These are phyloP conservation scores for Capronia americana DNA, from an alignment of 2,329 filamentous ascomycete species.

Conservation along the genomic window DNA sequence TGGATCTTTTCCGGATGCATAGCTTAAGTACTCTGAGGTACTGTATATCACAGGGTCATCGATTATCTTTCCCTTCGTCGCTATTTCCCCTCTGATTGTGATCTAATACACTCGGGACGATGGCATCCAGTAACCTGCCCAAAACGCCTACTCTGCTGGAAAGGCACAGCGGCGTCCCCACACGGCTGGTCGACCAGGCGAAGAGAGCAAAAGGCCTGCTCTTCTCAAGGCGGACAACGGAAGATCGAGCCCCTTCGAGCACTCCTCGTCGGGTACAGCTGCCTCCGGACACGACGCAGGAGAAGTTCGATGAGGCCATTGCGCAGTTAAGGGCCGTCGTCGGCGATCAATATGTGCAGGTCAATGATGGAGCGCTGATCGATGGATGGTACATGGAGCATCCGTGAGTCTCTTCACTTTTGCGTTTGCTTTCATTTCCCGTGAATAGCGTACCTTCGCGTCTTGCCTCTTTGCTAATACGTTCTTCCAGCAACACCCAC, in stretches of 20 bases:
- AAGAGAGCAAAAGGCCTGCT: conserved; percentile 20
- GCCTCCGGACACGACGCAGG: conserved; percentile 19
- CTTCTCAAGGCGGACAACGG: conserved; percentile 19
- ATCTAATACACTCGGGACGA: background rate
- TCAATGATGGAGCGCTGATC: conserved; percentile 21
- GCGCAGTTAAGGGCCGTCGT: conserved; percentile 7
- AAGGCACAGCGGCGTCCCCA: conserved; percentile 18
- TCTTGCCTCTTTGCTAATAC: background rate
- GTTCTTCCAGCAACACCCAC: conserved; percentile 16
- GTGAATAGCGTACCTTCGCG: background rate
- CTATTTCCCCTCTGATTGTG: background rate
- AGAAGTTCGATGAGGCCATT: conserved; percentile 21
- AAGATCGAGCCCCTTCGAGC: background rate
- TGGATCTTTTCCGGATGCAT: conserved; percentile 7
- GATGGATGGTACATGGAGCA: conserved; percentile 26
- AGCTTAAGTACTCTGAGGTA: no score
- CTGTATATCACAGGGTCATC: background rate
- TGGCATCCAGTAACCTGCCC: background rate
- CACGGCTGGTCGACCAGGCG: conserved; percentile 17
- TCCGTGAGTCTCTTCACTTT: conserved; percentile 9
- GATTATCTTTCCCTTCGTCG: background rate
- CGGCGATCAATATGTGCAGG: conserved; percentile 17
- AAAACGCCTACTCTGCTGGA: conserved; percentile 18
- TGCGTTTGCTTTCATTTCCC: background rate
- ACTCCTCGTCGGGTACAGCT: conserved; percentile 9